A percentile compares a stretch with the other conserved stretches of the same genome.
Evolutionary conservation across 768 basidiomycete genomes (phyloP).

Genomic region (Termitomyces sp.): DNA sequence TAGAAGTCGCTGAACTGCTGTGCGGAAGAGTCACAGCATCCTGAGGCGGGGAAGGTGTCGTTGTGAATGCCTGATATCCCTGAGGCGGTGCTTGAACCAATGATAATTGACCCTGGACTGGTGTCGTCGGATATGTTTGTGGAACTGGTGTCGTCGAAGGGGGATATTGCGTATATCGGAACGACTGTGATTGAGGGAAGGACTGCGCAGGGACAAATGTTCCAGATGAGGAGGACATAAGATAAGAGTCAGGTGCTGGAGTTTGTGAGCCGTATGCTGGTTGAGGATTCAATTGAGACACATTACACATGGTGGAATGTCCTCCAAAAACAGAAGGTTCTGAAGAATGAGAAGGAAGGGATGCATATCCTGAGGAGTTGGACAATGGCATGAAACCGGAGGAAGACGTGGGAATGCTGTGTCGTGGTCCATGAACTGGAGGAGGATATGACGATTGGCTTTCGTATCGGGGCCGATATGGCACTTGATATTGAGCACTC

Average conservation of each 20-base stretch:
- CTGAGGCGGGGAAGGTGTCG: conserved; percentile 28
- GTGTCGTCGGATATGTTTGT: conserved; percentile 31
- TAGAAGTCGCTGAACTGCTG: conserved; percentile 23
- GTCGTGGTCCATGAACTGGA: conserved; percentile 48
- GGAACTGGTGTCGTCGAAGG: conserved; percentile 30
- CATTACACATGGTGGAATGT: conserved; percentile 22
- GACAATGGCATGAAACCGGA: conserved; percentile 65
- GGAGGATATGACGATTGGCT: conserved; percentile 28
- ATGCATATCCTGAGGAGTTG: conserved; percentile 32
- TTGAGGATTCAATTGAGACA: conserved; percentile 29
- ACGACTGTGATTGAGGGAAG: conserved; percentile 25
- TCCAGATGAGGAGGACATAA: conserved; percentile 27
- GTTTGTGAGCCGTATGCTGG: conserved; percentile 22
- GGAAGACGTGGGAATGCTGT: conserved; percentile 59
- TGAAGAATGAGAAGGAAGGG: conserved; percentile 39
- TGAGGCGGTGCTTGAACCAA: conserved; percentile 27
- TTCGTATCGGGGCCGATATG: conserved; percentile 36
- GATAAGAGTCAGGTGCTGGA: conserved; percentile 16
- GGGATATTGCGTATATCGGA: conserved; percentile 29
- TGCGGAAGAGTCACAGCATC: conserved; percentile 27
- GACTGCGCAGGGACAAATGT: conserved; percentile 33
- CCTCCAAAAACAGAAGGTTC: conserved; percentile 12
- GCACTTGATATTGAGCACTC: conserved; percentile 23
- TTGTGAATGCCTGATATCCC: conserved; percentile 24
- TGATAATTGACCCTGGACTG: conserved; percentile 15